Conservation (phyloP, 441 rosid genomes). For the Corymbia citriodora region DNA sequence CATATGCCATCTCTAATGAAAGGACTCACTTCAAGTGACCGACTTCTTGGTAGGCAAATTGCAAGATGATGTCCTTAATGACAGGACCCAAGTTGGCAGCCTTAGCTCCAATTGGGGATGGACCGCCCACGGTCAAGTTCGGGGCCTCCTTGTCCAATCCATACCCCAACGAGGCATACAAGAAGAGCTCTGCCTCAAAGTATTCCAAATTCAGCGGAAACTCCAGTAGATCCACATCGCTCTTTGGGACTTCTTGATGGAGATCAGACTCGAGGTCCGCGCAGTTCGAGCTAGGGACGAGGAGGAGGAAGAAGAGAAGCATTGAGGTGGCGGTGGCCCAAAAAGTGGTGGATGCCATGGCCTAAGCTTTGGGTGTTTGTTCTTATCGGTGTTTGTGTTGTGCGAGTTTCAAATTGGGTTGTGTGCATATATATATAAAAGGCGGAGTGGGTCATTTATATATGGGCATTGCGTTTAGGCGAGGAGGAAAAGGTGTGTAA, state of each 20-base stretch:
- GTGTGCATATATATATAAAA: not conserved
- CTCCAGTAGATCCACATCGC: constrained; percentile 58
- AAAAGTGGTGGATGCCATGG: not conserved
- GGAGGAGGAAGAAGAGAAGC: not conserved
- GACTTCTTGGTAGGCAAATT: constrained; percentile 88
- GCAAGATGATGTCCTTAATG: constrained; percentile 56
- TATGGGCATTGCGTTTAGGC: not conserved
- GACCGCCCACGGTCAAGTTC: constrained; percentile 58
- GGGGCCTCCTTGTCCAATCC: constrained; percentile 75
- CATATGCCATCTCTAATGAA: not conserved
- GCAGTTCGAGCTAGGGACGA: not conserved
- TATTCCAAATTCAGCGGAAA: constrained; percentile 83
- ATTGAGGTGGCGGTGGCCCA: not conserved
- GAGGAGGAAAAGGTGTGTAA: not conserved
- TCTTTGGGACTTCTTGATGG: constrained; percentile 1
- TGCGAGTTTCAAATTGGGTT: not conserved
- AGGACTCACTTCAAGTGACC: constrained; percentile 74
- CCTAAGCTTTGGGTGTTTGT: not conserved
- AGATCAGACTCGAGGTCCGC: not conserved
- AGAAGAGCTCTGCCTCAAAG: constrained; percentile 84
- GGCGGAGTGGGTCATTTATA: not conserved
- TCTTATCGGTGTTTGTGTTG: not conserved
- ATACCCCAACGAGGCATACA: constrained; percentile 61
- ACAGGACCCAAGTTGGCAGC: constrained; percentile 59
- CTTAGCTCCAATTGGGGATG: constrained; percentile 58